Evolutionary conservation across 129 eudicot species (phyloP).

Genomic region (Ambrosia artemisiifolia): DNA sequence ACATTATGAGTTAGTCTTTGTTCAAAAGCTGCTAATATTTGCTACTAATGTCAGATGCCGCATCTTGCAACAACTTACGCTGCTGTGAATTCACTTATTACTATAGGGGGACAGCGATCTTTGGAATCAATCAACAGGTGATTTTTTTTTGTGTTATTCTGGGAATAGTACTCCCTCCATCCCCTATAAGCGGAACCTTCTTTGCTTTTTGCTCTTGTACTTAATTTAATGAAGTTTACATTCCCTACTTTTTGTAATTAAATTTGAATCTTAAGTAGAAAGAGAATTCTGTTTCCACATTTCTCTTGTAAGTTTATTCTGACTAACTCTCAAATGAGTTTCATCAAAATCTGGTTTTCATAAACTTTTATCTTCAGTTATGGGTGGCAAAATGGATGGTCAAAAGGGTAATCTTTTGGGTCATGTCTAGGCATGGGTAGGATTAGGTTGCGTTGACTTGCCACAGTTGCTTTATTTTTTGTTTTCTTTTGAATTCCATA

Average conservation of each 20-base stretch:
- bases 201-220: background rate
- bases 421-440: background rate
- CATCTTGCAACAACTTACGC: conserved; percentile 98
- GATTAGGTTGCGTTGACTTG: background rate
- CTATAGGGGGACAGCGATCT: conserved; percentile 74
- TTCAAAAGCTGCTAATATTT: conserved; percentile 19
- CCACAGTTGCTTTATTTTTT: background rate
- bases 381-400: background rate
- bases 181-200: background rate
- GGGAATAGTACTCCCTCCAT: conserved; percentile 4
- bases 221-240: background rate
- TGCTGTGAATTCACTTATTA: conserved; percentile 80
- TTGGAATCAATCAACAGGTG: conserved; percentile 82
- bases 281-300: background rate
- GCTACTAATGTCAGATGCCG: conserved; percentile 59
- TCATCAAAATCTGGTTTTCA: background rate
- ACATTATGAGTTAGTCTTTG: background rate
- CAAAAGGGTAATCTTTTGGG: background rate
- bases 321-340: background rate
- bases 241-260: background rate
- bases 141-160: conserved; percentile 14
- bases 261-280: background rate
- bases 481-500: no score
- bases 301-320: background rate
- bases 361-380: background rate